Percentiles rank a stretch among this genome's conserved stretches.
Conservation (phyloP, 2,329 filamentous ascomycete genomes). For the Talaromyces sp. region DNA sequence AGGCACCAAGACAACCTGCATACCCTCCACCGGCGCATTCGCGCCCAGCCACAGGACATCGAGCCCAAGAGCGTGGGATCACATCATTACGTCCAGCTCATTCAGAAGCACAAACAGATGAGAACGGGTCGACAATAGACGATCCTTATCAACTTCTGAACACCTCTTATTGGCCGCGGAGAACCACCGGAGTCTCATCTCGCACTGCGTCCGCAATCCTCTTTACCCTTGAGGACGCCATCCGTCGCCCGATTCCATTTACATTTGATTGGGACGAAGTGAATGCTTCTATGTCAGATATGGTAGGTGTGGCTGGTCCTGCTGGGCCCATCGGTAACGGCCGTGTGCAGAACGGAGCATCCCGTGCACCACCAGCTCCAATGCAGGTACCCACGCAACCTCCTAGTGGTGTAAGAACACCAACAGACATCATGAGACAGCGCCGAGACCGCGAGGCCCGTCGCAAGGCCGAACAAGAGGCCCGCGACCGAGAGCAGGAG, state of each 20-base stretch:
- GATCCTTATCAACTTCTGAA: constrained; percentile 32
- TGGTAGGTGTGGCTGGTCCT: constrained; percentile 62
- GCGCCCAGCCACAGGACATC: constrained; percentile 30
- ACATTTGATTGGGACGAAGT: constrained; percentile 84
- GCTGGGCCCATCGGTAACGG: constrained; percentile 53
- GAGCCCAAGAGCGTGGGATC: constrained; percentile 21
- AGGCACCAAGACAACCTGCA: constrained; percentile 35
- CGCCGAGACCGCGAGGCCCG: constrained; percentile 75
- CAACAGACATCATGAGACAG: constrained; percentile 89
- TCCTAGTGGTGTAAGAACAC: constrained; percentile 71
- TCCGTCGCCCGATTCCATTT: constrained; percentile 79
- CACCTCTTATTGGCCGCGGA: constrained; percentile 56
- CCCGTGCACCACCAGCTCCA: constrained; percentile 54
- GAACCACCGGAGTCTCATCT: constrained; percentile 68
- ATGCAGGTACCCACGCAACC: constrained; percentile 55
- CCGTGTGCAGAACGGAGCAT: constrained; percentile 60
- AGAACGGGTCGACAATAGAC: constrained; percentile 36
- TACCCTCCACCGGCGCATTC: constrained; percentile 29
- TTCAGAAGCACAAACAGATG: constrained; percentile 39
- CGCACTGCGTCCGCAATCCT: constrained; percentile 88
- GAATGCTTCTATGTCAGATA: constrained; percentile 88
- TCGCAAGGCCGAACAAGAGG: constrained; percentile 68
- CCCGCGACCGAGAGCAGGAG: constrained; percentile 57
- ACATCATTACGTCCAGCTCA: constrained; percentile 32
- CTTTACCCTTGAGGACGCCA: constrained; percentile 86